Percentiles rank a stretch among this genome's conserved stretches.
Conservation (phyloP, 805 yeast species). For the Saccharomycopsis sp. region DNA sequence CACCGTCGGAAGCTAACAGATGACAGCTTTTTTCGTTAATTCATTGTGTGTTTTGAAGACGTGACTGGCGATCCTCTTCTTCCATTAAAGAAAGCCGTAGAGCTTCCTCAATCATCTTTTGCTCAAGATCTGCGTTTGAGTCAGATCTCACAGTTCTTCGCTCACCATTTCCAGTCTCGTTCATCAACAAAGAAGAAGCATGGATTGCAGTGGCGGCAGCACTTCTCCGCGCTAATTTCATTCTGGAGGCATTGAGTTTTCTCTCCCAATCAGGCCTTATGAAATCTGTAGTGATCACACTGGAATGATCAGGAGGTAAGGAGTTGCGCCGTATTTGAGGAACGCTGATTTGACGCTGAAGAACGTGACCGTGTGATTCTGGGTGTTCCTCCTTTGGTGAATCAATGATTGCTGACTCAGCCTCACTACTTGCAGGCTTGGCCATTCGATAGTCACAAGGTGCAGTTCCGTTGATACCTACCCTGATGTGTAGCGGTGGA, state of each 20-base stretch:
- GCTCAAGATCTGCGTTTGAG: conserved; percentile 41
- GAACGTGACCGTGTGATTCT: too few relatives aligned
- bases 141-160: conserved; percentile 22
- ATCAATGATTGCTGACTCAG: neutral
- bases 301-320: conserved; percentile 55
- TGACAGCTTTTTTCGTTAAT: too few relatives aligned
- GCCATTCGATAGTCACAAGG: conserved; percentile 35
- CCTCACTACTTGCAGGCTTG: neutral
- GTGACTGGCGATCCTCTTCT: conserved; percentile 43
- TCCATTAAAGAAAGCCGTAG: conserved; percentile 64
- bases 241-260: conserved; percentile 61
- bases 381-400: neutral
- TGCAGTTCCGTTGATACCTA: conserved; percentile 48
- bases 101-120: conserved; percentile 79
- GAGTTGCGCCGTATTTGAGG: conserved; percentile 36
- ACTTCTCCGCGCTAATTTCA: conserved; percentile 71
- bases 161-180: conserved; percentile 16
- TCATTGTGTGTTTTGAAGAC: too few relatives aligned
- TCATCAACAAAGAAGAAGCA: conserved; percentile 55
- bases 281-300: conserved; percentile 68
- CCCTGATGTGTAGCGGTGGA: conserved; percentile 45
- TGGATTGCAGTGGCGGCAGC: conserved; percentile 95
- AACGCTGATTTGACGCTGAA: too few relatives aligned
- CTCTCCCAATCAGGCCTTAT: conserved; percentile 92
- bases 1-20: too few relatives aligned